These are phyloP conservation scores for Phytophthora hibernalis DNA, from an alignment of 352 stramenopile species.

Conservation along the genomic window DNA sequence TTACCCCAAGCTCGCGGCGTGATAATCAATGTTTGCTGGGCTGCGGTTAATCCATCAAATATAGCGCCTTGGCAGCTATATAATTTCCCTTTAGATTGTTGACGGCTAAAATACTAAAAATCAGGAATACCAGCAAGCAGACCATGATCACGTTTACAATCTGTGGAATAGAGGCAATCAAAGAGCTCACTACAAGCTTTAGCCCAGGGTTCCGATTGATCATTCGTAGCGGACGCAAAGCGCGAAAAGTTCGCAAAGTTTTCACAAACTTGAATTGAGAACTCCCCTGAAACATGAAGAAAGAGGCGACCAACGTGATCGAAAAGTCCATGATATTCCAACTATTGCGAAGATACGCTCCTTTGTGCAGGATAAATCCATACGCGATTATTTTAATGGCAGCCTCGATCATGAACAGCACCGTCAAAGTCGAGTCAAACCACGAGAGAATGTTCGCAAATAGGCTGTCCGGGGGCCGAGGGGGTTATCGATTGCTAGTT, in stretches of 20 bases:
- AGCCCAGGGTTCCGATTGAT: conserved; percentile 81
- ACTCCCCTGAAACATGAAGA: conserved; percentile 79
- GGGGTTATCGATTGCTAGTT: conserved; percentile 83
- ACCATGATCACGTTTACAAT: conserved; percentile 90
- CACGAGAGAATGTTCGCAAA: conserved; percentile 61
- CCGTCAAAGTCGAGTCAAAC: conserved; percentile 73
- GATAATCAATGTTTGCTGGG: conserved; percentile 57
- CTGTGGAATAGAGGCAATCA: conserved; percentile 80
- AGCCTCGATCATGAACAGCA: conserved; percentile 89
- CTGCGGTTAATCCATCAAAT: conserved; percentile 45
- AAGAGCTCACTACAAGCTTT: conserved; percentile 77
- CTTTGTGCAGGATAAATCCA: conserved; percentile 70
- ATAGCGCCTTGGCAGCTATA: conserved; percentile 67
- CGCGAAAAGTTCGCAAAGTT: conserved; percentile 77
- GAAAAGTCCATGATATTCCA: conserved; percentile 94
- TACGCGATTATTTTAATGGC: conserved; percentile 88
- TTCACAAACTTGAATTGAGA: conserved; percentile 72
- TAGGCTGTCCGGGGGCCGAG: conserved; percentile 51
- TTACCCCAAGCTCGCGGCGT: conserved; percentile 54
- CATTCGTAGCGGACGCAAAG: conserved; percentile 85
- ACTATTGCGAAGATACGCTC: conserved; percentile 77
- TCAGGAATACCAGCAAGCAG: conserved; percentile 80
- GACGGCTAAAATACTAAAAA: conserved; percentile 92
- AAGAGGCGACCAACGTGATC: conserved; percentile 77
- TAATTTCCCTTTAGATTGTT: conserved; percentile 92